Base-by-base conservation (phyloP, 176 grass and related monocot genomes). In the Zizania latifolia region DNA sequence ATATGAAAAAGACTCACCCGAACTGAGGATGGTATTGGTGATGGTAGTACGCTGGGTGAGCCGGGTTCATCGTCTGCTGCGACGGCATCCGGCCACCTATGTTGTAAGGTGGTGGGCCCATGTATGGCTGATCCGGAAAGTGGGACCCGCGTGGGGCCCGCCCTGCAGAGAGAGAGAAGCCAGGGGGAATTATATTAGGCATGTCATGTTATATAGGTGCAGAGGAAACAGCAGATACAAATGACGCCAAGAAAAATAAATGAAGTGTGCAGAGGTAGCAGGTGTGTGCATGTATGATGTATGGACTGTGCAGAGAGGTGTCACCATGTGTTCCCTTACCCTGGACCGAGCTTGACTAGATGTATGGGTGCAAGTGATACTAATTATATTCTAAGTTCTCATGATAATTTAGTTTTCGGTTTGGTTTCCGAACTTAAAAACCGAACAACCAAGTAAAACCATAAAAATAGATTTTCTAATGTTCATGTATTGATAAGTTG, bases 1-100 rank as follows among this genome's bases (percentile, higher is more conserved):
- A 31, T 30, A n/a, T n/a, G n/a, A n/a, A n/a, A n/a, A n/a, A n/a
- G n/a, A 87, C 83, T 71, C 50, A 96, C 92, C 89, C 92, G 80
- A 75, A 76, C 62, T 78, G 88, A 0, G 77, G 69, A 50, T 62
- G 77, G n/a, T n/a, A n/a, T n/a, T n/a, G n/a, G n/a, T n/a, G n/a
- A n/a, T n/a, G n/a, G 68, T 87, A 92, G 67, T 72, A 58, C 53
- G 86, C 5, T 17, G 61, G 71, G 6, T 78, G 71, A 58, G 81
- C 61, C n/a, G 68, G 76, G 50, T 76, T 73, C 77, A 89, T 63
- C 26, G 43, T 65, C 50, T 57, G 62, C 43, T 88, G 91, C 34
- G 61, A 37, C 50, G 74, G 88, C 75, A 89, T 26, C 77, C 88
- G 83, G 48, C 63, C 64, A 56, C 54, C 55, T 40, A 72, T 29